Evolutionary conservation across 805 yeast genomes (phyloP), one percentile per base, ranked within the genome.

Genomic region (Candida awuae): DNA sequence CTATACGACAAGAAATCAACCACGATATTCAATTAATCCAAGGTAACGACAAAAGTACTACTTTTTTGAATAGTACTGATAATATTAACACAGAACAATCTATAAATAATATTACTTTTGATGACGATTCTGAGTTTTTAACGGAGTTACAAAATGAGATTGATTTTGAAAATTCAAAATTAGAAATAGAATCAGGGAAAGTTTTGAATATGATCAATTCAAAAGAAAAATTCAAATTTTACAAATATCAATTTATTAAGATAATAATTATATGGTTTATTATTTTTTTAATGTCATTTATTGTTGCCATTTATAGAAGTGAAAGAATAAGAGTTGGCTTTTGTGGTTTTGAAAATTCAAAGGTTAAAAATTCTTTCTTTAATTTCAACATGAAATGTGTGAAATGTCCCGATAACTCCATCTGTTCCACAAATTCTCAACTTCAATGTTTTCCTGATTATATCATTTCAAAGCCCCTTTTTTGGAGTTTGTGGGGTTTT

Each of bases 321-420:
- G 85, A 82, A 52, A 67, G 75, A 34, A 57, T 73, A 12, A 58
- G 69, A 18, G 67, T 80, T 38, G 95, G 95, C 0, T 86, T 77
- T 56, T 86, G 95, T 63, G 90, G 90, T 0, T 62, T 67, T 25
- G 83, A 79, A 50, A 62, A 75, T 12, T 25, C 28, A 8, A 22
- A 22, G 8, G 10, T 22, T 13, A 6, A 25, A 12, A 13, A 25
- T 5, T 25, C 28, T 25, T 6, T 25, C 4, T 25, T 70, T 6
- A 82, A 80, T 26, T 56, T 82, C 35, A 71, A 68, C 33, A 90
- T 95, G 3, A 38, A 50, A 0, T 90, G 98, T 61, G 63, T 76
- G 3, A 74, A 74, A 14, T 90, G 97, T 57, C 97, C 97, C 1
- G 71, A 68, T 2, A 81, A 88, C 59, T 92, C 88, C 0, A 65